Percentiles rank a stretch among this genome's conserved stretches.
Evolutionary conservation across 2,329 filamentous ascomycete genomes (phyloP).

Genomic region (Trichoderma polysporum): DNA sequence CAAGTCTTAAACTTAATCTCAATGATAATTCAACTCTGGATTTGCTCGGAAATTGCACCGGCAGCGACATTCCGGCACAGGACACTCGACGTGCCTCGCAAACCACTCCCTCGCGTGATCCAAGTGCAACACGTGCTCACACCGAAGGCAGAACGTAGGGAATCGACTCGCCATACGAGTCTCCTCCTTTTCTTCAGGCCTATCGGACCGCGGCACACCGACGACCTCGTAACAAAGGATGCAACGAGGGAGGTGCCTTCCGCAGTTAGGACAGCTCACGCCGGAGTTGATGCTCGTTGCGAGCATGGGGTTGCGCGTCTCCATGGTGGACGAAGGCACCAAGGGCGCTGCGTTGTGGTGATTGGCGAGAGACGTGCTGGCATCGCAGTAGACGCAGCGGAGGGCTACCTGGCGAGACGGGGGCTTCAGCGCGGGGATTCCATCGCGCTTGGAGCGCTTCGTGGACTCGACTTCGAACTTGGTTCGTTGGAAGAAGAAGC

Average conservation of each 20-base stretch:
- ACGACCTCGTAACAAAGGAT: conserved; percentile 67
- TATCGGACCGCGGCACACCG: conserved; percentile 61
- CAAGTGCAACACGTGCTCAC: conserved; percentile 66
- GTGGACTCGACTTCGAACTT: conserved; percentile 78
- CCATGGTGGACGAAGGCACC: conserved; percentile 31
- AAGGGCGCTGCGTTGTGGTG: conserved; percentile 29
- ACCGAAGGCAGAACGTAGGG: conserved; percentile 67
- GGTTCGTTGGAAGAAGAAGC: conserved; percentile 70
- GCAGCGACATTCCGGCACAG: conserved; percentile 67
- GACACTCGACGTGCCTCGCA: conserved; percentile 62
- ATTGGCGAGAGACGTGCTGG: conserved; percentile 53
- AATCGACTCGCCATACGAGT: conserved; percentile 55
- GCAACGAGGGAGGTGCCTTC: conserved; percentile 64
- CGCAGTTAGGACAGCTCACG: conserved; percentile 65
- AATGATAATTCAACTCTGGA: conserved; percentile 56
- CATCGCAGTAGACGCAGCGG: conserved; percentile 74
- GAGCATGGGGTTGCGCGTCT: conserved; percentile 55
- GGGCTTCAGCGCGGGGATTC: conserved; percentile 60
- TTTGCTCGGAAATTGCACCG: conserved; percentile 62
- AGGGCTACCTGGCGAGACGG: conserved; percentile 70
- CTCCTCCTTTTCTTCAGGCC: conserved; percentile 52
- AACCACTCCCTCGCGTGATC: conserved; percentile 70
- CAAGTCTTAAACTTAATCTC: not conserved
- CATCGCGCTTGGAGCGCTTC: conserved; percentile 64
- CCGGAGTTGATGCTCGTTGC: conserved; percentile 58